phyloP scores from a whole-genome alignment of 2,329 filamentous ascomycete species.

The Colletotrichum neosansevieriae region DNA sequence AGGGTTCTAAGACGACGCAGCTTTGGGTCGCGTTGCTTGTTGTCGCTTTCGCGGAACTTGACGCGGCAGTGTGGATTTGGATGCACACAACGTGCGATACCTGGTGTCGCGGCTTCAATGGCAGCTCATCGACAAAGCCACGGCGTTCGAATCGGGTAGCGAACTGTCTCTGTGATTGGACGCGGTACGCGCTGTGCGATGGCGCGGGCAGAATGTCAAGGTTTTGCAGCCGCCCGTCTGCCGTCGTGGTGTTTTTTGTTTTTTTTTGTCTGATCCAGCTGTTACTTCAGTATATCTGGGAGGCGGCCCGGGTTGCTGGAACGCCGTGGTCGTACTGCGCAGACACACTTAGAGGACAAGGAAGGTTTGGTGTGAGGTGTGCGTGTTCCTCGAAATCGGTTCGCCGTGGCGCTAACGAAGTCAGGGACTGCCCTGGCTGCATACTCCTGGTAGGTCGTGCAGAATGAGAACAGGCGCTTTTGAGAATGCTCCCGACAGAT shows the following conservation, averaged over 20 bases:
- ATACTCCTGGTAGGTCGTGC: constrained; percentile 5
- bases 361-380: constrained; percentile 4
- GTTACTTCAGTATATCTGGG: constrained; percentile 26
- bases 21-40: constrained; percentile 8
- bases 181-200: constrained; percentile 36
- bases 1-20: constrained; percentile 20
- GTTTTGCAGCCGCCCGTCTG: constrained; percentile 19
- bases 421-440: constrained; percentile 18
- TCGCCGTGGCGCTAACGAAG: constrained; percentile 5
- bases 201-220: constrained; percentile 19
- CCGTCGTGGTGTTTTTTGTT: constrained; percentile 19
- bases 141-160: background rate
- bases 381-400: constrained; percentile 20
- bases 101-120: constrained; percentile 1
- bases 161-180: constrained; percentile 30
- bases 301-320: constrained; percentile 33
- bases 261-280: constrained; percentile 6
- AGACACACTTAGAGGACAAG: background rate
- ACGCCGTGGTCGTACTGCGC: constrained; percentile 18
- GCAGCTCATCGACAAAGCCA: background rate
- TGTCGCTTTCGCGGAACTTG: background rate
- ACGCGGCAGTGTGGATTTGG: constrained; percentile 1
- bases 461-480: constrained; percentile 4
- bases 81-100: background rate
- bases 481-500: constrained; percentile 29